Evolutionary conservation across 257 asterid species (phyloP).

Genomic region (Solanum sitiens): DNA sequence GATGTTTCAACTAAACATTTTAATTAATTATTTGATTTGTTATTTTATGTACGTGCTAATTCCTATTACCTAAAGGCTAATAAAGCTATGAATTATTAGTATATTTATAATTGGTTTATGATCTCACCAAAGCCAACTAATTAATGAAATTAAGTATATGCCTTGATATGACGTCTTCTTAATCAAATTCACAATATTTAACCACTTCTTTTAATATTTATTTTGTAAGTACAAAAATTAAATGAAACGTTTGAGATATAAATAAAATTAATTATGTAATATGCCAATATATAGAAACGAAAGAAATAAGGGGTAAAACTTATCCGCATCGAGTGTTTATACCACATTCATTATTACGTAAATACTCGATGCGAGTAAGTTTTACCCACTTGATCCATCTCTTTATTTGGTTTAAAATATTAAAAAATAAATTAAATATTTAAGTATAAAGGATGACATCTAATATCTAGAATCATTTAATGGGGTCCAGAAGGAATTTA

Average conservation of each 20-base stretch:
- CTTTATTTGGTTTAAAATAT: not conserved
- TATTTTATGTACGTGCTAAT: not conserved
- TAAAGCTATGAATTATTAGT: not conserved
- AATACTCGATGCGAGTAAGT: no score
- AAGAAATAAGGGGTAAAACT: no score
- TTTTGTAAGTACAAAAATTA: not conserved
- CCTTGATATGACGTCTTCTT: not conserved
- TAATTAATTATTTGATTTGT: not conserved
- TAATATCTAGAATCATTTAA: not conserved
- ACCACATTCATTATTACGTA: no score
- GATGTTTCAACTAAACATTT: not conserved
- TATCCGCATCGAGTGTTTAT: rapidly evolving
- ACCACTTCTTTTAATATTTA: not conserved
- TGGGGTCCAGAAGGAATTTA: not conserved
- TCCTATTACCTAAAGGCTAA: not conserved
- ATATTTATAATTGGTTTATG: not conserved
- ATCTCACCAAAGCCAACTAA: not conserved
- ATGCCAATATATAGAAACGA: no score
- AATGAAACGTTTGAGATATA: not conserved
- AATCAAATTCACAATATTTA: not conserved
- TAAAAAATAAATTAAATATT: no score
- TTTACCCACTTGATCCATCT: no score
- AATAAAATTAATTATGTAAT: not conserved
- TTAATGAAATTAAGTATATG: not conserved
- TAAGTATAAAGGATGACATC: not conserved